These are phyloP conservation scores for Rhizopus delemar DNA, from an alignment of 371 early-diverging fungal genomes.

Conservation along the genomic window DNA sequence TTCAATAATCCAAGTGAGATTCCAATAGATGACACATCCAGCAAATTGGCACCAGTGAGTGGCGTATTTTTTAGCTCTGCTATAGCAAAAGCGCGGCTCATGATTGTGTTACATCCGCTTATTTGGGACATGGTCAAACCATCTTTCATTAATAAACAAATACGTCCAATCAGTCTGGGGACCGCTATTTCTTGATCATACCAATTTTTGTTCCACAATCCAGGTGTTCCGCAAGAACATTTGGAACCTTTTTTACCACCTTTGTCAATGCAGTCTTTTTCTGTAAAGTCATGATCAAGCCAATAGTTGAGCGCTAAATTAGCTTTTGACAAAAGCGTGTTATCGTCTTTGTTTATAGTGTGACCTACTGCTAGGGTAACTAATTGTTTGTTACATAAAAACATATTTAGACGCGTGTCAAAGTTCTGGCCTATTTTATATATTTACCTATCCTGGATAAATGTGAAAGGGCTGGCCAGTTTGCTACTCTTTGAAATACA, in stretches of 20 bases:
- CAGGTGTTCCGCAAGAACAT: slow-evolving; percentile 42
- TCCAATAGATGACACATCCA: slow-evolving; percentile 32
- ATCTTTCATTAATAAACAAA: slow-evolving; percentile 23
- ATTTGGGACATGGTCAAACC: slow-evolving; percentile 10
- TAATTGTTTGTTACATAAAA: neutral
- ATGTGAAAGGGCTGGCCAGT: slow-evolving; percentile 33
- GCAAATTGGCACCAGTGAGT: slow-evolving; percentile 30
- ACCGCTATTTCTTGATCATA: slow-evolving; percentile 29
- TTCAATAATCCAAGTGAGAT: slow-evolving; percentile 22
- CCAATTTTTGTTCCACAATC: slow-evolving; percentile 40
- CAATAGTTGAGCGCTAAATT: slow-evolving; percentile 28
- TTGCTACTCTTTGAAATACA: slow-evolving; percentile 22
- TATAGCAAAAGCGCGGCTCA: slow-evolving; percentile 18
- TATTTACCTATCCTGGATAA: slow-evolving; percentile 26
- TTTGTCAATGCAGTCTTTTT: slow-evolving; percentile 19
- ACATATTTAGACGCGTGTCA: neutral
- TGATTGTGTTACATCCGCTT: slow-evolving; percentile 18
- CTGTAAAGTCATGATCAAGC: slow-evolving; percentile 29
- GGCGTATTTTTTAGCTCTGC: slow-evolving; percentile 1
- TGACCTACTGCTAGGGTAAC: slow-evolving; percentile 13
- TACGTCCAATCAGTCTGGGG: slow-evolving; percentile 23
- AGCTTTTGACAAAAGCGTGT: slow-evolving; percentile 9
- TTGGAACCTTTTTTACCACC: slow-evolving; percentile 14
- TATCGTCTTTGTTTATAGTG: slow-evolving; percentile 1
- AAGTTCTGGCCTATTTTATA: neutral